phyloP scores from a whole-genome alignment of 2,329 filamentous ascomycete genomes.

The Aspergillus calidoustus region DNA sequence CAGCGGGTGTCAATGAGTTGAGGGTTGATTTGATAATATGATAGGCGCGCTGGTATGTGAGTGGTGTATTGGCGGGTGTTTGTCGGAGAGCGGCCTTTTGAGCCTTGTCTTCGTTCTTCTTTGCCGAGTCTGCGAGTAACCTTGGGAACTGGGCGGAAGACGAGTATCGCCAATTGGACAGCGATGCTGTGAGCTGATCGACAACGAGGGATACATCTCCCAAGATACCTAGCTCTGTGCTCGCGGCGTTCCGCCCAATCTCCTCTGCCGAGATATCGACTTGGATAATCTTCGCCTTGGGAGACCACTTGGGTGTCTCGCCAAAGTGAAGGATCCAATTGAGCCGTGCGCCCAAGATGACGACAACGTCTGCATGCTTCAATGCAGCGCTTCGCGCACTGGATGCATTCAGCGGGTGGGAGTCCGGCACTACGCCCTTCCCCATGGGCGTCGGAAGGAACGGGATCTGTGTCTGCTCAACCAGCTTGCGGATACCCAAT shows the following conservation, averaged over 20 bases:
- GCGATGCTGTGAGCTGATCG: conserved; percentile 49
- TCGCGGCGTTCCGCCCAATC: conserved; percentile 56
- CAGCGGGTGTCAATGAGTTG: conserved; percentile 50
- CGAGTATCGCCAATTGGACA: conserved; percentile 53
- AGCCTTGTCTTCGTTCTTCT: conserved; percentile 55
- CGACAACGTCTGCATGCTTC: conserved; percentile 58
- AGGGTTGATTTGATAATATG: conserved; percentile 57
- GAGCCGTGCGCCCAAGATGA: conserved; percentile 59
- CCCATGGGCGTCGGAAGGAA: conserved; percentile 65
- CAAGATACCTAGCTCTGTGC: conserved; percentile 54
- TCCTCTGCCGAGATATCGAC: conserved; percentile 60
- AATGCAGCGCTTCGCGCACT: conserved; percentile 59
- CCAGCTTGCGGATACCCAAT: conserved; percentile 47
- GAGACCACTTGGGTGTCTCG: conserved; percentile 58
- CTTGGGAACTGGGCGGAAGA: conserved; percentile 36
- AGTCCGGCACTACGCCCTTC: conserved; percentile 61
- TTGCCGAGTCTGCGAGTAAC: conserved; percentile 34
- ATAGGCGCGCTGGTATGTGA: conserved; percentile 58
- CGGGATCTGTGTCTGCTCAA: conserved; percentile 55
- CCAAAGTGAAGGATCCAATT: conserved; percentile 66
- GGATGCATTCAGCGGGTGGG: conserved; percentile 57
- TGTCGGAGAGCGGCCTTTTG: conserved; percentile 46
- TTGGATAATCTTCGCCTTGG: conserved; percentile 57
- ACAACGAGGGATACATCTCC: conserved; percentile 58
- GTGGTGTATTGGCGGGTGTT: conserved; percentile 41